Conservation (phyloP, 2,329 filamentous ascomycete species). For the Stagonosporopsis tanaceti region DNA sequence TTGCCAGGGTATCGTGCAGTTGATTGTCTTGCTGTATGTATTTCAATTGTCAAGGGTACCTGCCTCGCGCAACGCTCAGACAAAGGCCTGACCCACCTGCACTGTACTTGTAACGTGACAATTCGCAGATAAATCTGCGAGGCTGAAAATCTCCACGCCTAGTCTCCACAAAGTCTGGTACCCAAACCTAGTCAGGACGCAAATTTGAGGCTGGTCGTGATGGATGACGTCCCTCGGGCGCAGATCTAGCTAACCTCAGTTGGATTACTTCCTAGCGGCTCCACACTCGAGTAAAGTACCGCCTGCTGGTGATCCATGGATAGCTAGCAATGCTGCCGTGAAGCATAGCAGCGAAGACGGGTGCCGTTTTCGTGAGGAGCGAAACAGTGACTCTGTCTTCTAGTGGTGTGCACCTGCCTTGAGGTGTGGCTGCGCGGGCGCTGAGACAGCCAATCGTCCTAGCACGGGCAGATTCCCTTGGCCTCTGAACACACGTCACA, state of each 20-base stretch:
- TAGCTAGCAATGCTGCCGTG: background rate
- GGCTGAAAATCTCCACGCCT: background rate
- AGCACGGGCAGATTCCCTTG: constrained; percentile 17
- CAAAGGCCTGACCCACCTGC: constrained; percentile 2
- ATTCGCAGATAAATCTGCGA: background rate
- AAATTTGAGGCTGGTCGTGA: constrained; percentile 16
- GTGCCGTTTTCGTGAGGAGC: background rate
- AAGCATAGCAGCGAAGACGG: constrained; percentile 2
- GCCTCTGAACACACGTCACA: constrained; percentile 16
- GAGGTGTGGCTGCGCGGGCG: constrained; percentile 8
- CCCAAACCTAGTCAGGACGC: background rate
- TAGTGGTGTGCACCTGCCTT: background rate
- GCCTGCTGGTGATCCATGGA: constrained; percentile 1
- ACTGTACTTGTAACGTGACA: background rate
- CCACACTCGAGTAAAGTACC: constrained; percentile 7
- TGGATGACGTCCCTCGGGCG: constrained; percentile 19
- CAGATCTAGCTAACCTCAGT: constrained; percentile 15
- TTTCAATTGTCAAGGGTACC: constrained; percentile 1
- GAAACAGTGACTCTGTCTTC: background rate
- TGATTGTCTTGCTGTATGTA: background rate
- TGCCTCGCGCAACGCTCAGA: constrained; percentile 11
- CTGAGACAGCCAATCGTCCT: constrained; percentile 13
- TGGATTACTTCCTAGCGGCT: constrained; percentile 13
- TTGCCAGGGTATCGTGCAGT: background rate
- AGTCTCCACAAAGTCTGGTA: background rate